These are phyloP conservation scores for Candida taoyuanica DNA, from an alignment of 805 yeast genomes.

Conservation along the genomic window DNA sequence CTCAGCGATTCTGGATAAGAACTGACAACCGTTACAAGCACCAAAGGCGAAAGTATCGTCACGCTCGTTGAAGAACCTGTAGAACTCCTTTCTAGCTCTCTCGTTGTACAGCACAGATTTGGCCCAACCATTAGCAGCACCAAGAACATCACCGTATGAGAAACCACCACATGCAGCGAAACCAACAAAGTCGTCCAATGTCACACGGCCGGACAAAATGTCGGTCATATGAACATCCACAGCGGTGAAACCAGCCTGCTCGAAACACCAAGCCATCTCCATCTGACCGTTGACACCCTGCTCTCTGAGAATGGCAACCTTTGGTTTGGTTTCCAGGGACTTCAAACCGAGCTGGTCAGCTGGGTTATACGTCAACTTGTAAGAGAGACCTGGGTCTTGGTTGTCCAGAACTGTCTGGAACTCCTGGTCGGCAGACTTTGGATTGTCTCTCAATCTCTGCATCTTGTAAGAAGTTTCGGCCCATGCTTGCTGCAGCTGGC, in stretches of 20 bases:
- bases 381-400: constrained; percentile 84
- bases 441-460: constrained; percentile 92
- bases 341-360: constrained; percentile 42
- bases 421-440: constrained; percentile 85
- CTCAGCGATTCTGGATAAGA: constrained; percentile 78
- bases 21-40: constrained; percentile 98
- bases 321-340: constrained; percentile 50
- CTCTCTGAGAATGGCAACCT: constrained; percentile 93
- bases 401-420: constrained; percentile 70
- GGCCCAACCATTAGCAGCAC: constrained; percentile 99
- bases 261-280: constrained; percentile 98
- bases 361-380: constrained; percentile 69
- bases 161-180: constrained; percentile 99
- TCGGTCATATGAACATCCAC: constrained; percentile 97
- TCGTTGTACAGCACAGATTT: constrained; percentile 87
- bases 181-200: constrained; percentile 80
- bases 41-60: constrained; percentile 94
- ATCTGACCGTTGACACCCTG: constrained; percentile 98
- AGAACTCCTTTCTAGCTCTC: constrained; percentile 69
- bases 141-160: constrained; percentile 97
- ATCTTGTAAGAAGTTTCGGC: constrained; percentile 81
- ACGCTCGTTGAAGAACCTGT: constrained; percentile 78
- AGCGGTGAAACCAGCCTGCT: constrained; percentile 90
- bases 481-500: constrained; percentile 78
- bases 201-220: constrained; percentile 65